Evolutionary conservation across 495 filamentous ascomycete species (phyloP).

Genomic region (Aspergillus asperescens): DNA sequence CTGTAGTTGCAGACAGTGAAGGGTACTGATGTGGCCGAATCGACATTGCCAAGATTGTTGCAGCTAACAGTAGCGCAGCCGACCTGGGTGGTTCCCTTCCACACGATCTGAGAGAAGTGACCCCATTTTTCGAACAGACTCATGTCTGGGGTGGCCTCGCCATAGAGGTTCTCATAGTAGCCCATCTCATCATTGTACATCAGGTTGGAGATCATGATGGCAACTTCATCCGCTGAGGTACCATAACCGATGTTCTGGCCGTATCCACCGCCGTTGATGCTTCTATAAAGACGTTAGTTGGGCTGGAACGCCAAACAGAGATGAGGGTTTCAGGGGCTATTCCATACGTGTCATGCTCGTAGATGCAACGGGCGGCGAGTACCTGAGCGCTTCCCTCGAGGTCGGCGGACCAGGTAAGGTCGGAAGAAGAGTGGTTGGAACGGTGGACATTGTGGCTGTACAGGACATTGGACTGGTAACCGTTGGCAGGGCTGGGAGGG

Average conservation of each 20-base stretch:
- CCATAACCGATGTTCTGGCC: conserved; percentile 79
- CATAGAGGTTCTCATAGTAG: conserved; percentile 44
- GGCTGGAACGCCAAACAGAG: neutral
- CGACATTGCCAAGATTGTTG: conserved; percentile 41
- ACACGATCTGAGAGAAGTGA: conserved; percentile 89
- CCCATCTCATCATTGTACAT: conserved; percentile 81
- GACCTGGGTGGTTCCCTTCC: conserved; percentile 63
- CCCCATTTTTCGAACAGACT: conserved; percentile 64
- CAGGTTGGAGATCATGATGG: conserved; percentile 61
- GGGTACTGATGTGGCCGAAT: conserved; percentile 44
- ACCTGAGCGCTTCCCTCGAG: conserved; percentile 57
- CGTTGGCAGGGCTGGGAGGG: conserved; percentile 24
- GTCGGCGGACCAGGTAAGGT: conserved; percentile 56
- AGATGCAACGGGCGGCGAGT: conserved; percentile 57
- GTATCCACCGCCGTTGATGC: conserved; percentile 58
- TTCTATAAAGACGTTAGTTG: conserved; percentile 19
- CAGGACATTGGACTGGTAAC: conserved; percentile 48
- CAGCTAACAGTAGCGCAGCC: conserved; percentile 67
- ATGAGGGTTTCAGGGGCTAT: neutral
- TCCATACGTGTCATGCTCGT: conserved; percentile 72
- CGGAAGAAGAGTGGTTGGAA: conserved; percentile 67
- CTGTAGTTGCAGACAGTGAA: conserved; percentile 88
- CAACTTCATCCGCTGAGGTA: conserved; percentile 43
- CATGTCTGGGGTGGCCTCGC: conserved; percentile 47
- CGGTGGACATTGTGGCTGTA: conserved; percentile 84